These are phyloP conservation scores for Tarenaya hassleriana DNA, from an alignment of 345 rosid species.

Conservation along the genomic window DNA sequence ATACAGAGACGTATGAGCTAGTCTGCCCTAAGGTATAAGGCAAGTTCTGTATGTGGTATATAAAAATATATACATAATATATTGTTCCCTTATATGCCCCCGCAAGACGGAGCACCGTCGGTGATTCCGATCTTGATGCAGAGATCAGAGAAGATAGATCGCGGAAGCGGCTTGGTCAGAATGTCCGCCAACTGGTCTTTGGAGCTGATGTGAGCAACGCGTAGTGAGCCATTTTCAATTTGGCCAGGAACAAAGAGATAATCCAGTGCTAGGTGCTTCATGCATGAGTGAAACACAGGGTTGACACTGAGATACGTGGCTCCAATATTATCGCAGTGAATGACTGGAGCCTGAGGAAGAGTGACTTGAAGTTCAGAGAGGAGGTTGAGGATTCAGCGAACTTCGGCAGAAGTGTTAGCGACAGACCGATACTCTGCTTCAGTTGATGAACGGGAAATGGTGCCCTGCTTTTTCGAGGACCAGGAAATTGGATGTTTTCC, in stretches of 20 bases:
- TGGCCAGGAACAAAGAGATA: not conserved
- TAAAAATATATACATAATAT: no score
- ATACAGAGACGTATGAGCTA: no score
- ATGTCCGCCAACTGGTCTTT: not conserved
- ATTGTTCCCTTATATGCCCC: no score
- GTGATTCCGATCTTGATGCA: no score
- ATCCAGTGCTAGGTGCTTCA: not conserved
- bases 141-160: no score
- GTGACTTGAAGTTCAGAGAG: not conserved
- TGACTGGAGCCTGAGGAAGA: not conserved
- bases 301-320: not conserved
- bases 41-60: no score
- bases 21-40: no score
- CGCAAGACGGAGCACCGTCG: no score
- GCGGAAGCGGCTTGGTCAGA: not conserved
- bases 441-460: not conserved
- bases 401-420: not conserved
- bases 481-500: not conserved
- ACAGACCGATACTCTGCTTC: not conserved
- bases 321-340: not conserved
- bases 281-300: not conserved
- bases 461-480: not conserved
- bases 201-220: not conserved
- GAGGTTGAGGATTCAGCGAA: not conserved
- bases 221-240: not conserved